Percentiles rank a stretch among this genome's conserved stretches.
Conservation (phyloP, 257 asterid species). For the Jasminum sambac region DNA sequence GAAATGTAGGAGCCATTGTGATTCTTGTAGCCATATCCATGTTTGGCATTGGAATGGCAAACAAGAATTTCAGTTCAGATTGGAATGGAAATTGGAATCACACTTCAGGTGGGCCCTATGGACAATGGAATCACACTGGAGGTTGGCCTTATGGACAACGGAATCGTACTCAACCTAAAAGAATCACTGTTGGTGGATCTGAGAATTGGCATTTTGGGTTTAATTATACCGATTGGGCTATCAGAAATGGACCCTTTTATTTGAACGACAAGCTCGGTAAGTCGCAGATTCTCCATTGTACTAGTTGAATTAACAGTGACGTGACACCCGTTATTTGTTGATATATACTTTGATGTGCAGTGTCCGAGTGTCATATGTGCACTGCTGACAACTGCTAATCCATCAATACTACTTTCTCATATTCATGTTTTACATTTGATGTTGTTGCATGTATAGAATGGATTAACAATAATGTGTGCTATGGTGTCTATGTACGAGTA, state of each 20-base stretch:
- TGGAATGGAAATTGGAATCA: slow-evolving; percentile 43
- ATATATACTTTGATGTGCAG: too few relatives aligned
- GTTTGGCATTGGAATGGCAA: slow-evolving; percentile 36
- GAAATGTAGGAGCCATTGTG: slow-evolving; percentile 15
- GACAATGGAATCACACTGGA: slow-evolving; percentile 33
- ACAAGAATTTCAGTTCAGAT: slow-evolving; percentile 29
- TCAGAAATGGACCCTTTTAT: slow-evolving; percentile 55
- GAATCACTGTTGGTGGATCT: slow-evolving; percentile 55
- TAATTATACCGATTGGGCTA: slow-evolving; percentile 71
- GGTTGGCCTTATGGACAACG: slow-evolving; percentile 41
- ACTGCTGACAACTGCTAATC: too few relatives aligned
- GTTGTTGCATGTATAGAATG: too few relatives aligned
- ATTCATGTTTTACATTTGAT: too few relatives aligned
- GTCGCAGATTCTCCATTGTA: not conserved
- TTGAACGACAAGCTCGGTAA: slow-evolving; percentile 60
- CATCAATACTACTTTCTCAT: too few relatives aligned
- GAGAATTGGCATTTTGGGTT: slow-evolving; percentile 68
- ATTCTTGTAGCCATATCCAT: slow-evolving; percentile 23
- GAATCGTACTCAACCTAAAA: slow-evolving; percentile 36
- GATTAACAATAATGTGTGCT: too few relatives aligned
- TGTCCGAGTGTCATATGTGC: too few relatives aligned
- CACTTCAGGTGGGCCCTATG: slow-evolving; percentile 35
- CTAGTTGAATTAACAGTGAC: too few relatives aligned
- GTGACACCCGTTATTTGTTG: too few relatives aligned
- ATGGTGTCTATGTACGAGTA: too few relatives aligned